Conservation (phyloP, 1,284 basidiomycete genomes). For the Leccinum solheimii region DNA sequence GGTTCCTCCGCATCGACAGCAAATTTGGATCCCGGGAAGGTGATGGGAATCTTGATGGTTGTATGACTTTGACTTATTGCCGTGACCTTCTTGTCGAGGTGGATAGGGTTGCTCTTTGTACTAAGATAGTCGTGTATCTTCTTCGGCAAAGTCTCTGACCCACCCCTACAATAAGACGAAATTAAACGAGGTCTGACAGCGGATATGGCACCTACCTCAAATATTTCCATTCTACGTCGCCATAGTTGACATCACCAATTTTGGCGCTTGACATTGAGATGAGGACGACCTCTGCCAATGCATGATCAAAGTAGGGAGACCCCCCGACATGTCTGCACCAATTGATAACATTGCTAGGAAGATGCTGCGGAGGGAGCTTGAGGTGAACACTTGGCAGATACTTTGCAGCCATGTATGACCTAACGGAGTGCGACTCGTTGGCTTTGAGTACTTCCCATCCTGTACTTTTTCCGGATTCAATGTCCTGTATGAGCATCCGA, state of each 20-base stretch:
- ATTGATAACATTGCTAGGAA: conserved; percentile 21
- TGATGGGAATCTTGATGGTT: not conserved
- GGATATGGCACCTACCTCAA: conserved; percentile 5
- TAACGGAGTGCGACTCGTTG: conserved; percentile 13
- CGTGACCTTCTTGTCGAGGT: conserved; percentile 10
- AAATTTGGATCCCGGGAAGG: not conserved
- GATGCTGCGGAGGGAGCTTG: conserved; percentile 11
- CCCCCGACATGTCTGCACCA: conserved; percentile 23
- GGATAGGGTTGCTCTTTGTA: not conserved
- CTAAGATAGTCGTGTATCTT: conserved; percentile 13
- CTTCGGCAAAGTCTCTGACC: conserved; percentile 9
- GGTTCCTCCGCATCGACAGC: not conserved
- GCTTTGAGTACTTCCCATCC: conserved; percentile 18
- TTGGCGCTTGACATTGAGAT: fast-evolving
- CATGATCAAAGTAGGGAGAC: not conserved
- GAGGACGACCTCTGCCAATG: conserved; percentile 6
- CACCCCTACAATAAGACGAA: conserved; percentile 9
- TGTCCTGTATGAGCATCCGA: conserved; percentile 10
- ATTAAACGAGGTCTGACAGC: not conserved
- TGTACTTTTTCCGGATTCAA: not conserved
- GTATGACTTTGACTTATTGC: conserved; percentile 3
- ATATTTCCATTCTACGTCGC: conserved; percentile 15
- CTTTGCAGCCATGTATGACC: conserved; percentile 21
- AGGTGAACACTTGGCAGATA: conserved; percentile 21
- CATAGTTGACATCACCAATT: not conserved